These are phyloP conservation scores for Suhomyces terraborum DNA, from an alignment of 1,139 yeast genomes.

Conservation along the genomic window DNA sequence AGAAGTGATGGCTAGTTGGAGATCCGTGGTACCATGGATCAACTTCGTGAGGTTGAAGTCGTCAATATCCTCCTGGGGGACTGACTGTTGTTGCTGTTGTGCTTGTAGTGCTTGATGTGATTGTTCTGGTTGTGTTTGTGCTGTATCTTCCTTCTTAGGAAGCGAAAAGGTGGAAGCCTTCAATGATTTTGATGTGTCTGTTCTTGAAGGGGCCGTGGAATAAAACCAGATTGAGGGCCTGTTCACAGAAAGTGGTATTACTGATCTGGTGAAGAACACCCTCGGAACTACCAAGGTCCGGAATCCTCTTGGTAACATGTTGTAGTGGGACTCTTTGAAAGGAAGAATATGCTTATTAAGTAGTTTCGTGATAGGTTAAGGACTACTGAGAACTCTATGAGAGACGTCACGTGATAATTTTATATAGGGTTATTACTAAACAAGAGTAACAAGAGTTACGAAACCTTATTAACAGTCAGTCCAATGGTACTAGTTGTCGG, in stretches of 20 bases:
- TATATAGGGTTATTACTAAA: neutral
- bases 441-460: constrained; percentile 2
- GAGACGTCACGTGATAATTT: neutral
- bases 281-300: neutral
- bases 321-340: neutral
- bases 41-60: constrained; percentile 36
- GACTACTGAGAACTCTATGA: too few relatives aligned
- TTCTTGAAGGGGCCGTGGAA: constrained; percentile 8
- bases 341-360: too few relatives aligned
- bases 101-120: neutral
- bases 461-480: constrained; percentile 6
- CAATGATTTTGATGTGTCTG: constrained; percentile 22
- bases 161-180: constrained; percentile 31
- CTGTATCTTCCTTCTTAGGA: constrained; percentile 8
- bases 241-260: neutral
- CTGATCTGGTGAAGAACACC: neutral
- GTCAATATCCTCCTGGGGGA: constrained; percentile 28
- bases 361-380: too few relatives aligned
- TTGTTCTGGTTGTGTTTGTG: too few relatives aligned
- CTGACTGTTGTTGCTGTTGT: constrained; percentile 11
- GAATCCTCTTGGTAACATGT: neutral
- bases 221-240: neutral
- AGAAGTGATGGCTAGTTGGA: constrained; percentile 43
- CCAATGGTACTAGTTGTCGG: constrained; percentile 1
- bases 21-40: constrained; percentile 38